A percentile compares a stretch with the other conserved stretches of the same genome.
phyloP scores from a whole-genome alignment of 2,329 filamentous ascomycete species.

The Thielaviopsis euricoi region DNA sequence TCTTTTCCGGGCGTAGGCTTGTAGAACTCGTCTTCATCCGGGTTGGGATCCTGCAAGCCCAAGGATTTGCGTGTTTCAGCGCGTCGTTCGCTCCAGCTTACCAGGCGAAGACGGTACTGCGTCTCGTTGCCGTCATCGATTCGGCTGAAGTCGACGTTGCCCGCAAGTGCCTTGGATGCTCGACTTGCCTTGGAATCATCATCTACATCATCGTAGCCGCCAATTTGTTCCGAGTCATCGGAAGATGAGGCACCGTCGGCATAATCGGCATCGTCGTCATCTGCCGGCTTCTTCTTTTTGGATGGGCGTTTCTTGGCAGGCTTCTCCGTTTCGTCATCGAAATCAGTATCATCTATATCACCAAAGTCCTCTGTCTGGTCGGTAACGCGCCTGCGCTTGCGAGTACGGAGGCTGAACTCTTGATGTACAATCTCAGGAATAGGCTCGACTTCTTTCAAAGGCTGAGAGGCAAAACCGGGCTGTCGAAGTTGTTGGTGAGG shows the following conservation, averaged over 20 bases:
- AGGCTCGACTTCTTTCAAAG: conserved; percentile 3
- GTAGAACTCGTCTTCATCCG: conserved; percentile 51
- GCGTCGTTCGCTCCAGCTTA: conserved; percentile 45
- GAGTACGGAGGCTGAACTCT: conserved; percentile 5
- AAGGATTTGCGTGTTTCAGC: conserved; percentile 14
- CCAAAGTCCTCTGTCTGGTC: neutral
- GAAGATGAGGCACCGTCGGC: neutral
- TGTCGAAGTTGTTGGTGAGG: conserved; percentile 60
- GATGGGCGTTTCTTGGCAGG: conserved; percentile 18
- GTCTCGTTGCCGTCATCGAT: conserved; percentile 83
- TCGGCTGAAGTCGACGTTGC: conserved; percentile 31
- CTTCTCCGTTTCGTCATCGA: conserved; percentile 18
- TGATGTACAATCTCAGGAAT: neutral
- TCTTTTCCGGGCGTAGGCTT: conserved; percentile 70
- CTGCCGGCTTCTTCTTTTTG: conserved; percentile 1
- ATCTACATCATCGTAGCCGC: conserved; percentile 10
- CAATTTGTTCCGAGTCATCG: conserved; percentile 2
- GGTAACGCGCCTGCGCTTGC: conserved; percentile 2
- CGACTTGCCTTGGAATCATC: conserved; percentile 6
- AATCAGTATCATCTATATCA: conserved; percentile 23
- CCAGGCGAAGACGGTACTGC: conserved; percentile 59
- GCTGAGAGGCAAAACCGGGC: conserved; percentile 48
- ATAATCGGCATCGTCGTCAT: conserved; percentile 2
- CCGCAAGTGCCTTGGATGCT: conserved; percentile 5
- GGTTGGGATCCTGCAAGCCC: conserved; percentile 20